These are phyloP conservation scores for Alternaria metachromatica DNA, from an alignment of 2,329 filamentous ascomycete species.

Conservation along the genomic window DNA sequence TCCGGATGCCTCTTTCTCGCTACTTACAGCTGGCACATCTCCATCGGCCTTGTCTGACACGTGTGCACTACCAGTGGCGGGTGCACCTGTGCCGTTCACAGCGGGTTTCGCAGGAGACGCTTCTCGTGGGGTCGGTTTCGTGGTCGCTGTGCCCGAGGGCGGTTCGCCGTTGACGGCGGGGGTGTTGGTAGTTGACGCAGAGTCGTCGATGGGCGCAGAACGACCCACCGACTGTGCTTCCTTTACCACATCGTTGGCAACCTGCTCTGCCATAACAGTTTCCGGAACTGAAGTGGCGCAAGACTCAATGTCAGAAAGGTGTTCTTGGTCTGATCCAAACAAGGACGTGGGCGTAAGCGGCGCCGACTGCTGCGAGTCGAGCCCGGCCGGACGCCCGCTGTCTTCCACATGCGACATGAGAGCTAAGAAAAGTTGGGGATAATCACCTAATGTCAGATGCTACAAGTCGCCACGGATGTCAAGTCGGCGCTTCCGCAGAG, in stretches of 20 bases:
- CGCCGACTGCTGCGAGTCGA: slow-evolving; percentile 26
- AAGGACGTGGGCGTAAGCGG: slow-evolving; percentile 17
- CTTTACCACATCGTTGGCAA: slow-evolving; percentile 74
- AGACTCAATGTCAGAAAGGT: slow-evolving; percentile 41
- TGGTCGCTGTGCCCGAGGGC: slow-evolving; percentile 46
- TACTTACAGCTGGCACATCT: slow-evolving; percentile 33
- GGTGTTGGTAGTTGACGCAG: slow-evolving; percentile 65
- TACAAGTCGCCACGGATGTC: slow-evolving; percentile 47
- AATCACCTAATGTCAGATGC: slow-evolving; percentile 51
- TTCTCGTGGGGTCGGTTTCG: slow-evolving; percentile 34
- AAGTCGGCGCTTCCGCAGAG: slow-evolving; percentile 52
- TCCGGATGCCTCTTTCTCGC: background rate
- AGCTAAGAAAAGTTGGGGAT: slow-evolving; percentile 33
- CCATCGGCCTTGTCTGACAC: slow-evolving; percentile 24
- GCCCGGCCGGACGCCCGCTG: slow-evolving; percentile 26
- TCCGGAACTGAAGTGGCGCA: slow-evolving; percentile 54
- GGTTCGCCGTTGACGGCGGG: slow-evolving; percentile 59
- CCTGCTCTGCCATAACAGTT: slow-evolving; percentile 77
- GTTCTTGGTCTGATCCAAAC: slow-evolving; percentile 34
- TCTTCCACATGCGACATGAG: slow-evolving; percentile 31
- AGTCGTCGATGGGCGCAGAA: slow-evolving; percentile 68
- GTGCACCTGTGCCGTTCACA: slow-evolving; percentile 30
- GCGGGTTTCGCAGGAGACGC: slow-evolving; percentile 49
- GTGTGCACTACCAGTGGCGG: slow-evolving; percentile 21
- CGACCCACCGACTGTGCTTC: slow-evolving; percentile 71